Evolutionary conservation across 1,139 yeast species (phyloP).

Genomic region (Kazachstania sp.): DNA sequence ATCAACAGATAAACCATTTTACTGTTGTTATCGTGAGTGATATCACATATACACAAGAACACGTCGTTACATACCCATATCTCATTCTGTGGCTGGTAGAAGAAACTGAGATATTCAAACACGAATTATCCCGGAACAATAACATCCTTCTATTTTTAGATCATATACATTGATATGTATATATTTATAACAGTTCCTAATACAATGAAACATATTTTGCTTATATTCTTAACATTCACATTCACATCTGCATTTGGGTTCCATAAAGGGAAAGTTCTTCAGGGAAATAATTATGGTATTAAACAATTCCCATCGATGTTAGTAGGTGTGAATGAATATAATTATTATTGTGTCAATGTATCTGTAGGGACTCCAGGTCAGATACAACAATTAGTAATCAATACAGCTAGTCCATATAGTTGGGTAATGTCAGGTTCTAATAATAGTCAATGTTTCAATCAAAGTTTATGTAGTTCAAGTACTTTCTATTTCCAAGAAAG

Average conservation of each 20-base stretch:
- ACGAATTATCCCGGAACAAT: no score
- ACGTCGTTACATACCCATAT: no score
- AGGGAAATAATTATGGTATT: not conserved
- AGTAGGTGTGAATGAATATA: constrained; percentile 18
- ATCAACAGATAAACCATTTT: no score
- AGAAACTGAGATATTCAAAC: no score
- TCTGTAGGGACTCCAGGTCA: constrained; percentile 35
- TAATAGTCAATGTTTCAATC: constrained; percentile 20
- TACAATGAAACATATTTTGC: not conserved
- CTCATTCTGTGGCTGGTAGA: no score
- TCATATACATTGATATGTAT: no score
- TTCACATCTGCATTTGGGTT: not conserved
- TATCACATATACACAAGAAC: no score
- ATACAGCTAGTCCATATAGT: constrained; percentile 36
- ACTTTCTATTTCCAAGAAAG: constrained; percentile 14
- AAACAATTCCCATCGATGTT: constrained; percentile 2
- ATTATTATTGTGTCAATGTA: constrained; percentile 30
- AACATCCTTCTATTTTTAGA: no score
- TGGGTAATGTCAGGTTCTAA: constrained; percentile 34
- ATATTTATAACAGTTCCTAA: no score
- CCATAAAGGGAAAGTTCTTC: not conserved
- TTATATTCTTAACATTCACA: not conserved
- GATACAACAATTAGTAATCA: constrained; percentile 32
- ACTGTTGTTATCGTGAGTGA: no score
- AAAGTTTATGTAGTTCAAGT: constrained; percentile 9